phyloP scores from a whole-genome alignment of 106 monocot species.

The Apostasia shenzhenica region DNA sequence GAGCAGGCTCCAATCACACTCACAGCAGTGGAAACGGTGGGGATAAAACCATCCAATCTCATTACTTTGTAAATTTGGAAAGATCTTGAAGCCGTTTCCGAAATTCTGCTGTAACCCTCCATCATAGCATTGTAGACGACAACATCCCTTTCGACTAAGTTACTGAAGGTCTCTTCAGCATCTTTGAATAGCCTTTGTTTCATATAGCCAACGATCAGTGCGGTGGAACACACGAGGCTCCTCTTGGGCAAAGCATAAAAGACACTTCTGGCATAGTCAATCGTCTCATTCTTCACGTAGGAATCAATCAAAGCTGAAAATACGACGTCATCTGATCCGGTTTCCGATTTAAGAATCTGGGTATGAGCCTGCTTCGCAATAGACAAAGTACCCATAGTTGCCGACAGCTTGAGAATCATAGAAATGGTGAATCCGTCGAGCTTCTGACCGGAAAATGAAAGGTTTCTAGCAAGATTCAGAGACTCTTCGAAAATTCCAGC shows the following conservation, averaged over 20 bases:
- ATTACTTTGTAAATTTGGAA: conserved; percentile 62
- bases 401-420: conserved; percentile 70
- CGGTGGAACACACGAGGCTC: conserved; percentile 60
- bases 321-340: conserved; percentile 49
- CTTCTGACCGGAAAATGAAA: conserved; percentile 32
- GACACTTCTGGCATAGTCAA: conserved; percentile 47
- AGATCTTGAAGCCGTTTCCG: conserved; percentile 39
- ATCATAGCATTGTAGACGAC: conserved; percentile 95
- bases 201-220: conserved; percentile 84
- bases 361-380: conserved; percentile 48
- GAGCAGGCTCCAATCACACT: conserved; percentile 88
- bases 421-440: conserved; percentile 77
- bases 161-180: conserved; percentile 63
- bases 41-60: conserved; percentile 27
- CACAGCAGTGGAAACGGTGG: conserved; percentile 64
- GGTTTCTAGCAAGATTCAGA: conserved; percentile 34
- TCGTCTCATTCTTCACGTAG: conserved; percentile 63
- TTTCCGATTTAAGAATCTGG: conserved; percentile 36
- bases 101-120: conserved; percentile 68
- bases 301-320: conserved; percentile 66
- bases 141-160: conserved; percentile 41
- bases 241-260: conserved; percentile 32
- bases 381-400: conserved; percentile 6
- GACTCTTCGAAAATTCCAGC: conserved; percentile 20
- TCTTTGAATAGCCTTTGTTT: conserved; percentile 35